Conservation (phyloP, 2,329 filamentous ascomycete genomes). For the Paecilomyces formosus region DNA sequence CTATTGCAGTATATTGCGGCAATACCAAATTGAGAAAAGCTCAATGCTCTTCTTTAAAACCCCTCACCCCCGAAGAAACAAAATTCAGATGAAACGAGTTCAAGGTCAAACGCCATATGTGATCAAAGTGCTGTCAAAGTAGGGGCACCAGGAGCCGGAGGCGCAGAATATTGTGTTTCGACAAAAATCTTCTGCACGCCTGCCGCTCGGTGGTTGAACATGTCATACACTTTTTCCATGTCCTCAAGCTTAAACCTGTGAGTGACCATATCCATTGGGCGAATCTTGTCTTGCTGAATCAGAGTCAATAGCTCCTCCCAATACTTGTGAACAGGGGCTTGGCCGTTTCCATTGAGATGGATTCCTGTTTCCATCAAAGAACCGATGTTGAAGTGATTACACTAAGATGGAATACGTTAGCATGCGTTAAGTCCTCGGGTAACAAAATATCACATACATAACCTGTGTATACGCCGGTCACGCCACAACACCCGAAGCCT, state of each 20-base stretch:
- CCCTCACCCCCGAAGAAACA: too few relatives aligned
- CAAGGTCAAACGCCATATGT: too few relatives aligned
- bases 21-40: too few relatives aligned
- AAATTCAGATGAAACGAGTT: too few relatives aligned
- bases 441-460: constrained; percentile 44
- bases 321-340: constrained; percentile 72
- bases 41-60: too few relatives aligned
- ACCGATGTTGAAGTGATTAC: constrained; percentile 77
- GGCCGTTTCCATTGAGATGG: constrained; percentile 63
- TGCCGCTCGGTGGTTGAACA: constrained; percentile 48
- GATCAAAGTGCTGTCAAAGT: constrained; percentile 37
- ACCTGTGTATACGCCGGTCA: constrained; percentile 65
- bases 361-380: constrained; percentile 79
- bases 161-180: constrained; percentile 50
- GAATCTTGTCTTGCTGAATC: constrained; percentile 61
- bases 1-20: too few relatives aligned
- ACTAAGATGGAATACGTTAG: too few relatives aligned
- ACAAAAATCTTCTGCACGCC: constrained; percentile 78
- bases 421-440: too few relatives aligned
- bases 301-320: constrained; percentile 68
- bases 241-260: constrained; percentile 72
- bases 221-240: constrained; percentile 57
- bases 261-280: constrained; percentile 72
- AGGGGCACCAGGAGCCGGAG: constrained; percentile 44
- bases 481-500: constrained; percentile 57